Evolutionary conservation across 1,139 yeast genomes (phyloP).

Genomic region (Candida pseudoviswanathii): DNA sequence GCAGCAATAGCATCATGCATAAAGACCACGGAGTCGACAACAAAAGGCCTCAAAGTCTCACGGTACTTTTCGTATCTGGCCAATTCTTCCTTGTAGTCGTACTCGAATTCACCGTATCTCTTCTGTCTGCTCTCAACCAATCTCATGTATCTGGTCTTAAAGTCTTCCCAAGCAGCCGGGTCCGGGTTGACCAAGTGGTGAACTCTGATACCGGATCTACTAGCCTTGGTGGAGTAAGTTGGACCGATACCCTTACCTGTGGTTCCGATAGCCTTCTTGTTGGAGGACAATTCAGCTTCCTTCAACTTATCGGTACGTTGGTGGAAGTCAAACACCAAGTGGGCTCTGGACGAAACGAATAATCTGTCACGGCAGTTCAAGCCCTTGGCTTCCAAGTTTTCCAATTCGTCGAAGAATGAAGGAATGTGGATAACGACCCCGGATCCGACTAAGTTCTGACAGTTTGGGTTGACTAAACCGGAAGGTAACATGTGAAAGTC

Average conservation of each 20-base stretch:
- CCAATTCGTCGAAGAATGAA: constrained; percentile 86
- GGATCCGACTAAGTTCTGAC: constrained; percentile 87
- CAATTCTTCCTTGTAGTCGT: constrained; percentile 80
- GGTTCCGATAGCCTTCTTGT: constrained; percentile 93
- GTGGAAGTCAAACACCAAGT: constrained; percentile 95
- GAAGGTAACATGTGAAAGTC: constrained; percentile 99
- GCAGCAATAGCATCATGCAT: constrained; percentile 80
- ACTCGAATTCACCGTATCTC: constrained; percentile 92
- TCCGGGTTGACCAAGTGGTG: constrained; percentile 92
- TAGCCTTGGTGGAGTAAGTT: constrained; percentile 93
- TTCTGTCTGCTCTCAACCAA: constrained; percentile 77
- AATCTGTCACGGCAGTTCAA: constrained; percentile 77
- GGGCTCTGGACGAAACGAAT: constrained; percentile 91
- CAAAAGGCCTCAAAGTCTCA: constrained; percentile 80
- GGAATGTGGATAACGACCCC: constrained; percentile 98
- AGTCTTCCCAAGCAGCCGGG: constrained; percentile 92
- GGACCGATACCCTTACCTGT: constrained; percentile 99
- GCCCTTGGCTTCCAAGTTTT: constrained; percentile 78
- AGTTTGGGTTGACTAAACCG: constrained; percentile 90
- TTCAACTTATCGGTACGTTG: constrained; percentile 94
- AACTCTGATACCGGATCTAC: constrained; percentile 94
- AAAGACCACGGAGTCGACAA: constrained; percentile 88
- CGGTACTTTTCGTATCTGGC: constrained; percentile 74
- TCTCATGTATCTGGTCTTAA: constrained; percentile 75
- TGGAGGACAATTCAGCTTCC: constrained; percentile 84